A percentile compares a stretch with the other conserved stretches of the same genome.
phyloP scores from a whole-genome alignment of 1,284 basidiomycete species.

The Dichomitus squalens region DNA sequence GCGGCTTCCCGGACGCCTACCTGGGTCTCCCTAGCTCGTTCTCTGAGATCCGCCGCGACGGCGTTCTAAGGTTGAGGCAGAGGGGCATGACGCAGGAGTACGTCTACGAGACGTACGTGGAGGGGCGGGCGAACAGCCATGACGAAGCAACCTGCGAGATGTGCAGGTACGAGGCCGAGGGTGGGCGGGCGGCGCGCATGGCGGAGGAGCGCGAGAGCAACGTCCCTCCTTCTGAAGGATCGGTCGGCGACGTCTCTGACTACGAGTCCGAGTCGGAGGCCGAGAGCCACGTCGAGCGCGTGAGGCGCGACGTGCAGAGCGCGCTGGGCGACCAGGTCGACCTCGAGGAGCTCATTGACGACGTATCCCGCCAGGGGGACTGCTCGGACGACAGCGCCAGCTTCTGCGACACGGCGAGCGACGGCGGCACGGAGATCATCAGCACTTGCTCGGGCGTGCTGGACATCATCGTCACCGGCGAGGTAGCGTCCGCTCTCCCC shows the following conservation, averaged over 20 bases:
- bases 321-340: constrained; percentile 30
- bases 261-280: neutral
- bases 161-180: neutral
- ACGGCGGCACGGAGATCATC: constrained; percentile 9
- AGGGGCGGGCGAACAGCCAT: constrained; percentile 41
- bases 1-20: constrained; percentile 13
- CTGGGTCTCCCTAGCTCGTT: constrained; percentile 1
- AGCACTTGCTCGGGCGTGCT: constrained; percentile 48
- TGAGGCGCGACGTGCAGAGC: constrained; percentile 25
- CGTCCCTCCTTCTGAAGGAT: neutral
- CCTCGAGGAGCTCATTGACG: constrained; percentile 25
- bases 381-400: constrained; percentile 14
- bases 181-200: neutral
- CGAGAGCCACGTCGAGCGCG: constrained; percentile 25
- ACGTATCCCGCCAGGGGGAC: constrained; percentile 17
- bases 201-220: neutral
- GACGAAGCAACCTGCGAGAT: constrained; percentile 43
- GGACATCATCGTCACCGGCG: constrained; percentile 62
- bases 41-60: neutral
- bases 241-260: neutral
- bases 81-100: constrained; percentile 7
- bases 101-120: constrained; percentile 40
- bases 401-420: constrained; percentile 4
- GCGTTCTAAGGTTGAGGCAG: constrained; percentile 7
- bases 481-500: constrained; percentile 31